Evolutionary conservation across 768 basidiomycete genomes (phyloP), one percentile per base, ranked within the genome.

Genomic region (Paxillus rubicundulus): DNA sequence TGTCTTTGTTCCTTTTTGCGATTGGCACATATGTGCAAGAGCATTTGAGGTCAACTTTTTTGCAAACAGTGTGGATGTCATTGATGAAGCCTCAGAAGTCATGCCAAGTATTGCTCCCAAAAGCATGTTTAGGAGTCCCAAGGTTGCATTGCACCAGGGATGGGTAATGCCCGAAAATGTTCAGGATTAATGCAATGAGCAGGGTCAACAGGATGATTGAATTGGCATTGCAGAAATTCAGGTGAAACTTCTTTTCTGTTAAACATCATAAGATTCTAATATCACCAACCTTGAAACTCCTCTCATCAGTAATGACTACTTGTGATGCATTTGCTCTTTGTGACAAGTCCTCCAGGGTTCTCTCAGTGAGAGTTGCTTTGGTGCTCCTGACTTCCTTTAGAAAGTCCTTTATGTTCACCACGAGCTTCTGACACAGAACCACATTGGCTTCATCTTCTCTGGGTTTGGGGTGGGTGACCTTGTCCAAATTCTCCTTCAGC

Each of bases 11-110:
- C 20, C 21, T n/a, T 17, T 17, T 45, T 18, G 18, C 10, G 16
- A 54, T 30, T 9, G 51, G 21, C 21, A 56, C 49, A 45, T 66
- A 69, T 1, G 53, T 54, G 30, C 27, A 58, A 41, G 58, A 70
- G 39, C 69, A 70, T 45, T 52, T 56, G 9, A 64, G 48, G 34
- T 57, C 50, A 41, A 59, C 49, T 45, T 37, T 49, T 28, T 63
- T 58, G 21, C 57, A 17, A 27, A 64, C 47, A 12, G 60, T 59
- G 17, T 50, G 41, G 12, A 60, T 50, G 27, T 65, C 58, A 4
- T 33, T n/a, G 30, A 30, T 30, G 45, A 18, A 14, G 21, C 45
- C 12, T 45, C 24, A 5, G 27, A 16, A 3, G 18, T 20, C 9
- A n/a, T 43, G 33, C 49, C 21, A 16, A 50, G 32, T 0, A 32